A percentile compares a stretch with the other conserved stretches of the same genome.
Evolutionary conservation across 2,329 filamentous ascomycete species (phyloP).

Genomic region (Aureobasidium uvarum): DNA sequence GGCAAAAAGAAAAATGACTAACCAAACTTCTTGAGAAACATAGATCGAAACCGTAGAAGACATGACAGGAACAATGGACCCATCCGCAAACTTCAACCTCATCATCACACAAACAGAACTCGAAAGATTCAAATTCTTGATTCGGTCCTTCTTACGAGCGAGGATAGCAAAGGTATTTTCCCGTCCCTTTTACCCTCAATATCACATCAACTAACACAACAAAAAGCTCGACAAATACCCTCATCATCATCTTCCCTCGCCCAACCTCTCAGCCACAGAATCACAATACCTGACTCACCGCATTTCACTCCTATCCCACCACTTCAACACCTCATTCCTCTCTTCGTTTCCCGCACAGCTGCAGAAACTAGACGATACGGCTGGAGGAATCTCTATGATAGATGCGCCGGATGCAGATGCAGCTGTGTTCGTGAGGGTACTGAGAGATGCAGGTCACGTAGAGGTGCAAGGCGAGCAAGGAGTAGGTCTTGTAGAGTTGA

Average conservation of each 20-base stretch:
- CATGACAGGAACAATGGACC: conserved; percentile 79
- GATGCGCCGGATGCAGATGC: conserved; percentile 78
- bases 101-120: conserved; percentile 97
- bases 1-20: not conserved
- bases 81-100: conserved; percentile 86
- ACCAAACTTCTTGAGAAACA: not conserved
- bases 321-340: conserved; percentile 85
- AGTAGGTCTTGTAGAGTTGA: conserved; percentile 43
- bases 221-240: conserved; percentile 71
- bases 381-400: conserved; percentile 88
- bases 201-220: not conserved
- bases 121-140: conserved; percentile 87
- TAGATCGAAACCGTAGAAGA: conserved; percentile 53
- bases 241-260: conserved; percentile 62
- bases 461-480: conserved; percentile 61
- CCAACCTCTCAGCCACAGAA: conserved; percentile 67
- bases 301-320: conserved; percentile 76
- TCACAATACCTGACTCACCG: conserved; percentile 79
- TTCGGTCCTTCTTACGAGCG: conserved; percentile 77
- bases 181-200: not conserved
- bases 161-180: conserved; percentile 74
- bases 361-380: conserved; percentile 84
- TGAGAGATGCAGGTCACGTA: conserved; percentile 59
- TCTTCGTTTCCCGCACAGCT: conserved; percentile 73
- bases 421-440: conserved; percentile 78